phyloP scores from a whole-genome alignment of 176 grass and related monocot genomes.

The Juncus effusus region DNA sequence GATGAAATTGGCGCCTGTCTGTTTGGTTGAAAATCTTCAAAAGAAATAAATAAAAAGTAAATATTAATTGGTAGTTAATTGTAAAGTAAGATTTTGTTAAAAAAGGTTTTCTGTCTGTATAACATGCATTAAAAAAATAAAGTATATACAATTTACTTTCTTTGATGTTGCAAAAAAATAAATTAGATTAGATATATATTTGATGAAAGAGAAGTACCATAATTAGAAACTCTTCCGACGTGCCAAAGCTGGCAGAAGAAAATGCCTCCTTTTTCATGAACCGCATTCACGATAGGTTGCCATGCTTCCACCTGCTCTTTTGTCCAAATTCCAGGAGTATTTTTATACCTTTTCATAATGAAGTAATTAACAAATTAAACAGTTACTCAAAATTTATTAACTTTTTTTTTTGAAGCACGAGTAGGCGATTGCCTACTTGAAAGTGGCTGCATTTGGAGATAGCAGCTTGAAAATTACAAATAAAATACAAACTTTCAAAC shows the following conservation, averaged over 20 bases:
- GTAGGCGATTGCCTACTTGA: too few relatives aligned
- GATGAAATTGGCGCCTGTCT: constrained; percentile 55
- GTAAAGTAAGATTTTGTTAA: too few relatives aligned
- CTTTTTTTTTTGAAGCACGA: too few relatives aligned
- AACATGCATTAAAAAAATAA: too few relatives aligned
- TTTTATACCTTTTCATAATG: constrained; percentile 34
- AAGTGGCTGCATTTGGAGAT: too few relatives aligned
- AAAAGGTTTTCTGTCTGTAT: too few relatives aligned
- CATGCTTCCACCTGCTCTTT: constrained; percentile 66
- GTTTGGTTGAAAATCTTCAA: constrained; percentile 54
- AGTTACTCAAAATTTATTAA: too few relatives aligned
- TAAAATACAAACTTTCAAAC: too few relatives aligned
- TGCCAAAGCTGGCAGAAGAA: constrained; percentile 76
- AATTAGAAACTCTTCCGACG: constrained; percentile 46
- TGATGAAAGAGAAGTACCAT: constrained; percentile 31
- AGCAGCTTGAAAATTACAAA: too few relatives aligned
- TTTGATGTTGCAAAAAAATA: too few relatives aligned
- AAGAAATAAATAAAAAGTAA: not conserved
- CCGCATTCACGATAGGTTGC: constrained; percentile 53
- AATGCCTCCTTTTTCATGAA: constrained; percentile 49
- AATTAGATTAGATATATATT: not conserved
- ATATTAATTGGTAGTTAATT: not conserved
- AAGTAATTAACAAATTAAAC: too few relatives aligned
- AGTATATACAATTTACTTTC: too few relatives aligned
- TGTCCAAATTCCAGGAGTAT: constrained; percentile 62